Evolutionary conservation across 2,329 filamentous ascomycete species (phyloP).

Genomic region (Penicillium italicum): DNA sequence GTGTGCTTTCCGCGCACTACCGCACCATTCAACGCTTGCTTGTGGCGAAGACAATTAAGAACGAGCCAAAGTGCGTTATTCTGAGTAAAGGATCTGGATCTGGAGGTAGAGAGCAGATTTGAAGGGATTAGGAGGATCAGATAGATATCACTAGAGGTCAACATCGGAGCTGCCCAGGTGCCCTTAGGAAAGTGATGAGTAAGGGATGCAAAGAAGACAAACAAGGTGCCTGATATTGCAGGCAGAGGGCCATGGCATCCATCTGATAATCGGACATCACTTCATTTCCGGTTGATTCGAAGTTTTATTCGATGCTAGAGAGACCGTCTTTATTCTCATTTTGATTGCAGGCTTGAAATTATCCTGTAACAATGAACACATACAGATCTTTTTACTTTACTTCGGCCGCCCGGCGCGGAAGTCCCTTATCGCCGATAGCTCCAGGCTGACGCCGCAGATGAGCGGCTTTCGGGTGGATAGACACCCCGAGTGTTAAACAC

Average conservation of each 20-base stretch:
- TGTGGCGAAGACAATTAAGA: background rate
- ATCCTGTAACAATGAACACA: background rate
- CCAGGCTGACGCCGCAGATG: constrained; percentile 1
- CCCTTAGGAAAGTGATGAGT: background rate
- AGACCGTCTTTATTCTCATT: background rate
- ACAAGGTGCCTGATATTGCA: constrained; percentile 2
- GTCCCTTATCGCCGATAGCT: constrained; percentile 11
- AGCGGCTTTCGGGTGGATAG: constrained; percentile 6
- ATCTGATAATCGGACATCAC: background rate
- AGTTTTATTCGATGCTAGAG: background rate
- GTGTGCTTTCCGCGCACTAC: background rate
- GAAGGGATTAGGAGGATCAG: background rate
- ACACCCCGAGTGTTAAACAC: background rate
- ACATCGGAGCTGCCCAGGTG: background rate
- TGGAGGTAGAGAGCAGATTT: background rate
- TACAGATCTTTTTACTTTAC: background rate
- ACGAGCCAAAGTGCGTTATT: background rate
- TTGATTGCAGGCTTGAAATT: background rate
- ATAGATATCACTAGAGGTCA: background rate
- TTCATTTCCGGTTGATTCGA: background rate
- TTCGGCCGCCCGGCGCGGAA: background rate
- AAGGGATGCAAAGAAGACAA: constrained; percentile 8
- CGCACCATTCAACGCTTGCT: background rate
- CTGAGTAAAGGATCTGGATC: background rate
- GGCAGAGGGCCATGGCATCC: background rate